Evolutionary conservation across 495 filamentous ascomycete species (phyloP), one percentile per base, ranked within the genome.

Genomic region (Hyaloscypha hepaticicola): DNA sequence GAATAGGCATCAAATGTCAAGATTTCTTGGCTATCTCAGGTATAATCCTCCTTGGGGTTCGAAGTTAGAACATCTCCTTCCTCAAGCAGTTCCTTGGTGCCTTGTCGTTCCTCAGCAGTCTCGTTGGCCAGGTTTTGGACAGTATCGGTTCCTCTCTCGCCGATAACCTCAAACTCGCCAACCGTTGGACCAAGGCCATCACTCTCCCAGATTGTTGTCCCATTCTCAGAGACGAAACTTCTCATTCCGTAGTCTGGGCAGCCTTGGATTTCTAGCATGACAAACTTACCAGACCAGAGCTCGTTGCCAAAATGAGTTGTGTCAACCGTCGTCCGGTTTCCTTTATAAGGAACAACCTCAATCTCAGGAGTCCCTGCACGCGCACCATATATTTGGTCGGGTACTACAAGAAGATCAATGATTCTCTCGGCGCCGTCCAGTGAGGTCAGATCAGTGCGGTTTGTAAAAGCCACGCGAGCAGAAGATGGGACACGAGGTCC

Each of bases 401-500:
- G 12, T 41, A 0, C 7, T 27, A 19, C n/a, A 48, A 3, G 33
- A n/a, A 64, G 9, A 33, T 28, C 0, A 56, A 58, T 66, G 0
- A 38, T 59, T 21, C 8, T 5, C 11, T 56, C 21, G 28, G 53
- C 53, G 14, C 33, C 53, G 9, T 24, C 6, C 11, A 56, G 19
- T 12, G 24, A 28, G 3, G 53, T 26, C 9, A 56, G 27, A 21
- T 56, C 16, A 8, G 53, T 56, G 8, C 26, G 5, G 63, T 87
- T 83, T 58, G 82, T 79, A 71, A 88, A 85, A 12, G 80, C 69
- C 27, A 92, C 77, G 1, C 75, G 78, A 61, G 80, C 87, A 45
- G 78, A 81, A 12, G 75, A 60, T 0, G 89, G 87, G 0, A 87
- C 87, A 16, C 75, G 74, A 61, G 81, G 75, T 0, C 80, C 87